A percentile compares a stretch with the other conserved stretches of the same genome.
phyloP scores from a whole-genome alignment of 805 yeast species.

The Saccharomycopsis sp. region DNA sequence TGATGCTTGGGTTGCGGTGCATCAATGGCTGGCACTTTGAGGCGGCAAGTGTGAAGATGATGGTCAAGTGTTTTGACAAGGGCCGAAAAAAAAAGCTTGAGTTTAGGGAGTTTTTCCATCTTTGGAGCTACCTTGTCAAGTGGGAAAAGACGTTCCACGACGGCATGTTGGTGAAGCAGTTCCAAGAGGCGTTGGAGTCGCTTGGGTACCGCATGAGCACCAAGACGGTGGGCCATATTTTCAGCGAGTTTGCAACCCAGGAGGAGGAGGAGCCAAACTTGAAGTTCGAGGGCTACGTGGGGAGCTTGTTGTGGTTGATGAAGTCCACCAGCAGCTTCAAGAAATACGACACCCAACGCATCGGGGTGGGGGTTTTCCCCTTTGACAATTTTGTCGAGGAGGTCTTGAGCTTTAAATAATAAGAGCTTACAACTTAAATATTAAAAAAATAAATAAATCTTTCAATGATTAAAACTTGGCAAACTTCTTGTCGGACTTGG shows the following conservation, averaged over 20 bases:
- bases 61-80: slow-evolving; percentile 55
- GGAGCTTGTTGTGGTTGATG: slow-evolving; percentile 67
- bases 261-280: slow-evolving; percentile 28
- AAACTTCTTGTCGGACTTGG: slow-evolving; percentile 90
- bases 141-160: slow-evolving; percentile 55
- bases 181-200: slow-evolving; percentile 48
- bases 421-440: neutral
- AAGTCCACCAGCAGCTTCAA: slow-evolving; percentile 72
- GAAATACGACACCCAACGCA: slow-evolving; percentile 64
- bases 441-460: neutral
- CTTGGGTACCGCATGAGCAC: slow-evolving; percentile 58
- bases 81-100: slow-evolving; percentile 35
- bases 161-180: slow-evolving; percentile 53
- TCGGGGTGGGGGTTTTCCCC: slow-evolving; percentile 60
- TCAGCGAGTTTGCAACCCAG: slow-evolving; percentile 35
- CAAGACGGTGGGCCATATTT: slow-evolving; percentile 49
- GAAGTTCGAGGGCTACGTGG: slow-evolving; percentile 75
- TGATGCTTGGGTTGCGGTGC: too few species aligned
- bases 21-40: neutral
- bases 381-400: slow-evolving; percentile 60
- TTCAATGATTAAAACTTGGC: slow-evolving; percentile 74
- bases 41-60: slow-evolving; percentile 39
- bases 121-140: slow-evolving; percentile 63
- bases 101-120: slow-evolving; percentile 55
- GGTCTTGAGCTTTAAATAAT: slow-evolving; percentile 27